Evolutionary conservation across 306 rosid genomes (phyloP), one percentile per base, ranked within the genome.

Genomic region (Cercis canadensis): DNA sequence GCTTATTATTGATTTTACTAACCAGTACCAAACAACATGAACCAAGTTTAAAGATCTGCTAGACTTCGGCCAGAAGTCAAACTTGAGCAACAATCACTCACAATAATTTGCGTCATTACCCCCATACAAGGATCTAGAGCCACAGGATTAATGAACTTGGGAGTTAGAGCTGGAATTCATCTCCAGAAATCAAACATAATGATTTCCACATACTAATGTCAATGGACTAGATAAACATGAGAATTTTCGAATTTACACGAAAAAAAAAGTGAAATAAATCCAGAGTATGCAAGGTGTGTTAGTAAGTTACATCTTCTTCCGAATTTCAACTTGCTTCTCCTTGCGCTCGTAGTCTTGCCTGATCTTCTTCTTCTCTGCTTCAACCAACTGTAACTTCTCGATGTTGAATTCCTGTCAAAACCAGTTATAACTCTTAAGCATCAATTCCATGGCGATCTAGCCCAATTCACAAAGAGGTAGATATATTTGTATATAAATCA

Each of bases 341-440:
- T 90, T 92, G 74, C 91, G 89, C 81, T 92, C 97, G 47, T 90
- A 92, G 81, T 92, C 98, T 55, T 92, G 98, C 72, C 92, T 82
- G 87, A 92, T 88, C 90, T 92, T 92, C 87, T 92, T 92, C 83
- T 90, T 92, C 85, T 92, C 98, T 16, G 93, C 93, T 87, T 92
- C 98, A 6, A 90, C 92, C 78, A 92, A 76, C 65, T 92, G 97
- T 88, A 90, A 77, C 86, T 92, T 92, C 89, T 92, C 98, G 69
- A 92, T 92, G 77, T 92, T 90, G 86, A 92, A 92, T 79, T 92
- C 98, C 98, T 92, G 50, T 32, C 44, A 18, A 11, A 47, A 31
- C 14, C 17, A 15, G 13, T 14, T 4, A 32, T 15, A 72, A 56
- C 41, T 21, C 54, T 9, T 55, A 67, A 78, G 29, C 21, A 75